Base-by-base conservation (phyloP, 2,329 filamentous ascomycete species). In the Curvularia spicifera region DNA sequence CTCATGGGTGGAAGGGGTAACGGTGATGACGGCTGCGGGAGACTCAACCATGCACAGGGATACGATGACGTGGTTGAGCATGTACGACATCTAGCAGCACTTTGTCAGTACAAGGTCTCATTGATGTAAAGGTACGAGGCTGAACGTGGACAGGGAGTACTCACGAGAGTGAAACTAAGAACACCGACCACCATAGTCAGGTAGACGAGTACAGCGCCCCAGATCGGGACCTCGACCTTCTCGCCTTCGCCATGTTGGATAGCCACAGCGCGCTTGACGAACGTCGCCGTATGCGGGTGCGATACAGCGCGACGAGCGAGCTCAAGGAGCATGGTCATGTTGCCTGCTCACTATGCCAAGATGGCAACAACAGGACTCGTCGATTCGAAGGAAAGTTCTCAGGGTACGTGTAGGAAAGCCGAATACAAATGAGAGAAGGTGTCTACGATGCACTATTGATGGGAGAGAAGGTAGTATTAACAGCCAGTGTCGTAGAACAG, bases 41-140 rank as follows among this genome's bases (percentile, higher is more conserved):
- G 84, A 84, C 74, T 91, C 88, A 67, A 91, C 81, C 77, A 87
- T 86, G 60, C 86, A 82, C 42, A 91, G 82, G 5, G 85, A 85
- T 1, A 84, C 81, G 44, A 90, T 78, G 53, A 91, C 79, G 56
- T 82, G 76, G 55, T 83, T 83, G 64, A 87, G 83, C 44, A 84
- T 86, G 77, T 90, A 90, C 12, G 73, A 71, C 28, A 76, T 54
- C 75, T 78, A 28, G 18, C n/a, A 5, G 10, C 13, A 1, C 18
- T 3, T 6, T 51, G 29, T 59, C 26, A 61, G 52, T 35, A 20
- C 44, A 24, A 24, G 33, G 39, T 10, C 26, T 43, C 18, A 24
- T 33, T 24, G 28, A n/a, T 6, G 20, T 8, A 4, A 28, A 6
- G 22, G 22, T 24, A 24, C 22, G 22, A 24, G 4, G 22, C 22